Conservation (phyloP, 345 rosid genomes). For the Rhizophora mangle region DNA sequence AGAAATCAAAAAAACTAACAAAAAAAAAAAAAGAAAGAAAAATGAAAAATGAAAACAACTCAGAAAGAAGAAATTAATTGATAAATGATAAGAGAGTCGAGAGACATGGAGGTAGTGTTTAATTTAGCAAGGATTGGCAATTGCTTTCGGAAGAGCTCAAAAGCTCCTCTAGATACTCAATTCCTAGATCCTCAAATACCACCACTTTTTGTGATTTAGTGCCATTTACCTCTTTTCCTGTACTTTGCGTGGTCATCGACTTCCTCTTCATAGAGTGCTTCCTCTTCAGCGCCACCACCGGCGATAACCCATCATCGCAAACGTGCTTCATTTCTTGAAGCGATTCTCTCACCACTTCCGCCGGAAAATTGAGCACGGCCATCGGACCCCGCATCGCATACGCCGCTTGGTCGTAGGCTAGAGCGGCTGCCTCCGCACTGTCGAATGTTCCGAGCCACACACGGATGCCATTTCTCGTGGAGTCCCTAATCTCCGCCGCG, state of each 20-base stretch:
- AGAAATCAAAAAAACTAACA: background rate
- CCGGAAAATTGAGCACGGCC: slow-evolving; percentile 47
- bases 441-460: slow-evolving; percentile 52
- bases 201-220: background rate
- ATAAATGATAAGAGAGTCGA: background rate
- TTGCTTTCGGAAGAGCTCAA: background rate
- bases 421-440: slow-evolving; percentile 45
- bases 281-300: slow-evolving; percentile 40
- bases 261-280: slow-evolving; percentile 41
- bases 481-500: slow-evolving; percentile 51
- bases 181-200: slow-evolving; percentile 12
- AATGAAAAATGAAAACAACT: background rate
- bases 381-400: slow-evolving; percentile 39
- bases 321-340: slow-evolving; percentile 33
- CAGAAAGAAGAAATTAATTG: background rate
- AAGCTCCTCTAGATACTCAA: slow-evolving; percentile 3
- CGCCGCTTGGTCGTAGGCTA: slow-evolving; percentile 49
- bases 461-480: slow-evolving; percentile 40
- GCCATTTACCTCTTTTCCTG: background rate
- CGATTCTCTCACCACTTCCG: slow-evolving; percentile 40
- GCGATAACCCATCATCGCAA: slow-evolving; percentile 44
- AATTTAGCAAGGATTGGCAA: background rate
- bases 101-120: background rate
- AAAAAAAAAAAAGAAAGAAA: background rate
- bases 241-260: slow-evolving; percentile 8